Conservation (phyloP, 495 filamentous ascomycete species). For the Podospora fimiseda region DNA sequence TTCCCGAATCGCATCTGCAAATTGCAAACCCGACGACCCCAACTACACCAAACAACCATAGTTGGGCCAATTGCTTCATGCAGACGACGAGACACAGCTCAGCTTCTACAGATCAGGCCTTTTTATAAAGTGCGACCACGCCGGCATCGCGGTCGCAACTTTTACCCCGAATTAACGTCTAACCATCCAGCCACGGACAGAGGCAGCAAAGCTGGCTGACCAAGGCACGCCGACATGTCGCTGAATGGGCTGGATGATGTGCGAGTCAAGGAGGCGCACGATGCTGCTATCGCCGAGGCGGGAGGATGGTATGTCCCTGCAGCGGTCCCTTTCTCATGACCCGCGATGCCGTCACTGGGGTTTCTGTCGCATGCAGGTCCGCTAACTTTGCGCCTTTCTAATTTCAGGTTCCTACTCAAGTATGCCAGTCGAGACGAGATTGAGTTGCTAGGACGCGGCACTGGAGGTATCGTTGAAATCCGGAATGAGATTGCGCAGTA, state of each 20-base stretch:
- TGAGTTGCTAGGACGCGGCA: conserved; percentile 68
- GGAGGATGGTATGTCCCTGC: conserved; percentile 78
- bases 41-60: conserved; percentile 7
- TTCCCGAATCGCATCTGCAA: conserved; percentile 9
- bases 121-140: conserved; percentile 6
- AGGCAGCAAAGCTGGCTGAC: conserved; percentile 7
- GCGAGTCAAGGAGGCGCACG: conserved; percentile 76
- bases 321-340: background rate
- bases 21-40: too few species aligned
- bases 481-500: conserved; percentile 71
- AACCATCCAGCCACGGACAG: conserved; percentile 16
- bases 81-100: conserved; percentile 5
- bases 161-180: conserved; percentile 14
- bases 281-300: conserved; percentile 68
- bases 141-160: conserved; percentile 8
- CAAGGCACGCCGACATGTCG: conserved; percentile 60
- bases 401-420: conserved; percentile 82
- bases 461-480: conserved; percentile 77
- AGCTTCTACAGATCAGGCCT: background rate
- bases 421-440: conserved; percentile 87
- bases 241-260: conserved; percentile 90
- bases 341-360: background rate
- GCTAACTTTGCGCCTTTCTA: conserved; percentile 14
- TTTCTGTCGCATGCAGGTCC: conserved; percentile 6
- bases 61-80: conserved; percentile 14